Evolutionary conservation across 2,329 filamentous ascomycete genomes (phyloP), one percentile per base, ranked within the genome.

Genomic region (Mycosphaerelloides madeirae): DNA sequence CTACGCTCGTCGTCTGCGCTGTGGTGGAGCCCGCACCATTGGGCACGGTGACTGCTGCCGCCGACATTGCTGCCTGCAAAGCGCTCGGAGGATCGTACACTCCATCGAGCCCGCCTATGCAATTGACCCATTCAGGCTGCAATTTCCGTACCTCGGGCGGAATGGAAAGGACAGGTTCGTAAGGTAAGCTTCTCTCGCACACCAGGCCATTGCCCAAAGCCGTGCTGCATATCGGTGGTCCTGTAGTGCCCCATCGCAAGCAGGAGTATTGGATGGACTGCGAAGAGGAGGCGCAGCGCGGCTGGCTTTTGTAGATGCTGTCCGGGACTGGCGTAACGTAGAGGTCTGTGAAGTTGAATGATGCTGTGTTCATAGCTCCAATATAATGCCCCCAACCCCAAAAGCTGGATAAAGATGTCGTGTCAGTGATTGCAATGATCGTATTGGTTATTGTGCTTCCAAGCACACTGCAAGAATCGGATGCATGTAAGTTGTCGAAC

Each of bases 331-430:
- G 52, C n/a, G 36, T 44, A 2, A 45, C 41, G 15, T 41, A 41
- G 8, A 54, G 44, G 38, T 54, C 51, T 3, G 22, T 54, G 18
- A 49, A 43, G 35, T 54, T 51, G 48, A 51, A 53, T 3, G 42
- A 44, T 35, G 47, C 34, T 12, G 33, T 43, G 15, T 18, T 34
- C 28, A 31, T 40, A 35, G 29, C 2, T 25, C 44, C 36, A 11
- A 43, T n/a, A 38, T 31, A 38, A 8, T 15, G 29, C 4, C 12
- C 43, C 43, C 38, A 42, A 15, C 42, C 37, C 2, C 38, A 50
- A 6, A 55, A 39, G 31, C 50, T 54, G 3, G 44, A 50, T 20
- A 57, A 39, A 2, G 46, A 44, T 5, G 40, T 29, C 5, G 39
- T 41, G 16, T 52, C 33, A 6, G 49, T 43, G 9, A 57, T 34